Percentiles rank a stretch among this genome's conserved stretches.
These are phyloP conservation scores for Ambrosia hybrid DNA, from an alignment of 140 eudicot genomes.

Conservation along the genomic window DNA sequence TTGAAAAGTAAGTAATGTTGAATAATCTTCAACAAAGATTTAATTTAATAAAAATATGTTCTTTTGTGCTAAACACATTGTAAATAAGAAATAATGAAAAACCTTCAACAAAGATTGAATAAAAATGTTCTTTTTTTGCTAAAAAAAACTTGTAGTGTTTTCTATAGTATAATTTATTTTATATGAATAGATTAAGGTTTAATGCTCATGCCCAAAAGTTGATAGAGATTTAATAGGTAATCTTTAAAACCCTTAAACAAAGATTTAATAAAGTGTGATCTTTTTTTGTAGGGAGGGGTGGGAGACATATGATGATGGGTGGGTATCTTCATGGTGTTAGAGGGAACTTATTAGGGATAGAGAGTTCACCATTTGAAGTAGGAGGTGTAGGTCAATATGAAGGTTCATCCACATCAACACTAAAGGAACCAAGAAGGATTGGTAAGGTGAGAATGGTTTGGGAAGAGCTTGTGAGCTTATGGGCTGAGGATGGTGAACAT, in stretches of 20 bases:
- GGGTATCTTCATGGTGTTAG: constrained; percentile 44
- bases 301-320: constrained; percentile 43
- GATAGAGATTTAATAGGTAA: too few species aligned
- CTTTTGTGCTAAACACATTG: too few species aligned
- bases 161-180: too few species aligned
- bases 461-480: constrained; percentile 80
- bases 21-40: too few species aligned
- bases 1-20: too few species aligned
- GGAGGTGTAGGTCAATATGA: constrained; percentile 29
- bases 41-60: too few species aligned
- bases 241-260: too few species aligned
- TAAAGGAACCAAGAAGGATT: constrained; percentile 49
- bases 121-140: too few species aligned
- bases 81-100: background rate
- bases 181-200: too few species aligned
- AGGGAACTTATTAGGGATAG: constrained; percentile 48
- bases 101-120: background rate
- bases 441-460: constrained; percentile 81
- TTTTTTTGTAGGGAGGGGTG: constrained; percentile 34
- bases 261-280: background rate
- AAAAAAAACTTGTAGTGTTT: too few species aligned
- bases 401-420: constrained; percentile 30
- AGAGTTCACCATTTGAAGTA: constrained; percentile 36
- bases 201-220: too few species aligned
- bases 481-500: constrained; percentile 86